phyloP scores from a whole-genome alignment of 257 asterid species.

The Gentiana straminea region DNA sequence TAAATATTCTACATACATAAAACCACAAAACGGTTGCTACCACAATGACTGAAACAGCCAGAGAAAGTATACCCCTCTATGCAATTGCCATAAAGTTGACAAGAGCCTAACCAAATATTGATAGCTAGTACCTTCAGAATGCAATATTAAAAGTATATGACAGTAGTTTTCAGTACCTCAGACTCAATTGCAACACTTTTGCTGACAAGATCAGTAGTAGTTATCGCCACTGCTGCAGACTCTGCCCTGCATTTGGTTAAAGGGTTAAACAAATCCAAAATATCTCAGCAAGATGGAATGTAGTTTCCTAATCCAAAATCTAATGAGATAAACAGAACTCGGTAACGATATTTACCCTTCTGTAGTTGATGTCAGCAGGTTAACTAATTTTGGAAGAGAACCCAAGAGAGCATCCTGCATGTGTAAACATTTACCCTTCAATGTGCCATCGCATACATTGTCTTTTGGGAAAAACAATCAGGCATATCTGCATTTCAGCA shows the following conservation, averaged over 20 bases:
- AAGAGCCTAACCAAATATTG: neutral
- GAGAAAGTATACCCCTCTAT: too few species aligned
- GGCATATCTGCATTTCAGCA: too few species aligned
- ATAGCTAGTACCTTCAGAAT: neutral
- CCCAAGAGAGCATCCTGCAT: constrained; percentile 86
- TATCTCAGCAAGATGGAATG: neutral
- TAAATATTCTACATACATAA: too few species aligned
- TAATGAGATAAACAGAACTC: neutral
- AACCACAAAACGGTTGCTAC: too few species aligned
- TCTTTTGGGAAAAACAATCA: neutral
- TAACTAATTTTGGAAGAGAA: constrained; percentile 76
- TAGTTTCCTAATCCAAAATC: neutral
- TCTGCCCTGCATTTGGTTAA: constrained; percentile 46
- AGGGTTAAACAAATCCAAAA: neutral
- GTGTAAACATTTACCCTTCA: neutral
- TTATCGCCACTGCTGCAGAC: constrained; percentile 94
- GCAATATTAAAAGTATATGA: too few species aligned
- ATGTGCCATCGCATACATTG: too few species aligned
- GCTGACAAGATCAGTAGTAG: constrained; percentile 96
- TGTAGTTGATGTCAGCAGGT: constrained; percentile 46
- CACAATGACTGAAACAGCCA: too few species aligned
- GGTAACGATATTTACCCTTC: constrained; percentile 45
- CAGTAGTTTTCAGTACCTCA: constrained; percentile 29
- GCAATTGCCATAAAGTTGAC: too few species aligned
- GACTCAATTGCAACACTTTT: constrained; percentile 85